Evolutionary conservation across 2,329 filamentous ascomycete species (phyloP).

Genomic region (Domatiomyces catenatus): DNA sequence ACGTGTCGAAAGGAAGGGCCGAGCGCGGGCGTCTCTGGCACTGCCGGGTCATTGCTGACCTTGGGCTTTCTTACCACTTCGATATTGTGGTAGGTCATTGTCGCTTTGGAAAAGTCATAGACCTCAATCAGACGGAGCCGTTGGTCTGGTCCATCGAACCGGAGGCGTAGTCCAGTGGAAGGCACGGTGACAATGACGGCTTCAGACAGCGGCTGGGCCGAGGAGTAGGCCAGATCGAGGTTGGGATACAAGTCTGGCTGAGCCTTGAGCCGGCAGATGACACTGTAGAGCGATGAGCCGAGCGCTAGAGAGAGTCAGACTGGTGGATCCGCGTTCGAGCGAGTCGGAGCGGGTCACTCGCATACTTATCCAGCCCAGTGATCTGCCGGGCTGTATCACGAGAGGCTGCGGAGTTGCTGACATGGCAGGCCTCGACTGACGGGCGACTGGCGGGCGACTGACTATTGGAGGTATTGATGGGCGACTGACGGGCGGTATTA

Average conservation of each 20-base stretch:
- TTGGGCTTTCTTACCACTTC: slow-evolving; percentile 52
- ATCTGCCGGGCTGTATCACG: slow-evolving; percentile 51
- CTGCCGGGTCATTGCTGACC: slow-evolving; percentile 26
- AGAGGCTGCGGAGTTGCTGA: slow-evolving; percentile 23
- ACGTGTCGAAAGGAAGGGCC: slow-evolving; percentile 77
- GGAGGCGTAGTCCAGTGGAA: slow-evolving; percentile 72
- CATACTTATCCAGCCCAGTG: slow-evolving; percentile 46
- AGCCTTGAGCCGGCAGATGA: slow-evolving; percentile 73
- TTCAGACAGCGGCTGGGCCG: slow-evolving; percentile 55
- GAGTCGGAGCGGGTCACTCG: slow-evolving; percentile 7
- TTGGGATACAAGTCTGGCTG: slow-evolving; percentile 70
- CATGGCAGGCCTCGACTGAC: background rate
- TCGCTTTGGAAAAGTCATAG: slow-evolving; percentile 71
- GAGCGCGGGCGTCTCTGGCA: slow-evolving; percentile 22
- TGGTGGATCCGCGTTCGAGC: background rate
- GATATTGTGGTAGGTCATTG: slow-evolving; percentile 65
- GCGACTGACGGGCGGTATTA: too few relatives aligned
- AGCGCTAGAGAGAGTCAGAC: slow-evolving; percentile 42
- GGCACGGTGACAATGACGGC: slow-evolving; percentile 64
- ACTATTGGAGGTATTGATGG: too few relatives aligned
- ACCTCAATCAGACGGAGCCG: slow-evolving; percentile 82
- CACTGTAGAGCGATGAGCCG: slow-evolving; percentile 79
- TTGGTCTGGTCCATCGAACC: slow-evolving; percentile 89
- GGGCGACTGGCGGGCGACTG: too few relatives aligned
- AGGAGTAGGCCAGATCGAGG: slow-evolving; percentile 68